Conservation (phyloP, 441 rosid genomes). For the Adansonia rubrostipa region DNA sequence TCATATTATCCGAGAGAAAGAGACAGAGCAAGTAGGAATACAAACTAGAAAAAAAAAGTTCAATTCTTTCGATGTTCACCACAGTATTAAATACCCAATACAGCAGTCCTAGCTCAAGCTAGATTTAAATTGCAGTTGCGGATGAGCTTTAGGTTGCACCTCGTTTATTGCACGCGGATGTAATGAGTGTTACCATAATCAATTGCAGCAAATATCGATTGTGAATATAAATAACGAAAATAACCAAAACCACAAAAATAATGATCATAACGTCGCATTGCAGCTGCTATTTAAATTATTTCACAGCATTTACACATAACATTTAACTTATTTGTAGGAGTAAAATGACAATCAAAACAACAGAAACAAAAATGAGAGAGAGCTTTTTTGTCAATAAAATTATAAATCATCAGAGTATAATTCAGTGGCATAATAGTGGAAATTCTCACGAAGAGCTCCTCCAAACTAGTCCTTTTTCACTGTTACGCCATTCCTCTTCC, state of each 20-base stretch:
- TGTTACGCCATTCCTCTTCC: not conserved
- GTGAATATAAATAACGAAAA: too few relatives aligned
- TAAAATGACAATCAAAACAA: too few relatives aligned
- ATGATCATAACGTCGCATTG: too few relatives aligned
- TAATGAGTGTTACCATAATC: too few relatives aligned
- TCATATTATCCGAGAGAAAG: not conserved
- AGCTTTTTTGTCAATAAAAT: not conserved
- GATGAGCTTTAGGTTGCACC: too few relatives aligned
- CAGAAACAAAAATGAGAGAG: too few relatives aligned
- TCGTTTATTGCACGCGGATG: too few relatives aligned
- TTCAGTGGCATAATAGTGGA: not conserved
- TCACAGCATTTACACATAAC: too few relatives aligned
- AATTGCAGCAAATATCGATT: too few relatives aligned
- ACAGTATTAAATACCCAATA: not conserved
- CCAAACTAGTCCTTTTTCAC: not conserved
- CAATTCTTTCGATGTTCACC: constrained; percentile 1
- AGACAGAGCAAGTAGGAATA: not conserved
- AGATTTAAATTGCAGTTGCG: not conserved
- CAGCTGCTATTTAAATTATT: too few relatives aligned
- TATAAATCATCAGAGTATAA: not conserved
- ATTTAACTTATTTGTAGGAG: too few relatives aligned
- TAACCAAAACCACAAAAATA: too few relatives aligned
- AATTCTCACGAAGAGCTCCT: constrained; percentile 12
- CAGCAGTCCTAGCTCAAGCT: not conserved
- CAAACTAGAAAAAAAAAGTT: not conserved